Base-by-base conservation (phyloP, 2,329 filamentous ascomycete genomes). In the Zymoseptoria brevis region DNA sequence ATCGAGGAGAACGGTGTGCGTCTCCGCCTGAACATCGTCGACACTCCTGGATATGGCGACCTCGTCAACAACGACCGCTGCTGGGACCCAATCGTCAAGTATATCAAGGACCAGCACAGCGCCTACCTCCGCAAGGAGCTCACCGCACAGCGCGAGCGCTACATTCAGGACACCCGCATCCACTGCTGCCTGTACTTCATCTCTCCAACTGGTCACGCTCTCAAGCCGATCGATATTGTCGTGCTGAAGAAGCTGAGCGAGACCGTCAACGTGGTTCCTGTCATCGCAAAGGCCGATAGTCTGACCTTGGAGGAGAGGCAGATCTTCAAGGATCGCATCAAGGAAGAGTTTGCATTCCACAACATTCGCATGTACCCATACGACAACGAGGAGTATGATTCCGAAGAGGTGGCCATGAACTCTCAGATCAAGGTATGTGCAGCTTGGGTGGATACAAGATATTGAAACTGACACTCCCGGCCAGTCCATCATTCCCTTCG, bases 331-430 rank as follows among this genome's bases (percentile, higher is more conserved):
- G 90, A 96, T 81, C 73, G 79, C 76, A 99, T 99, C 82, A 96
- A 96, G 88, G 94, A 97, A 83, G 94, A 99, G 77, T 99, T 99
- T 76, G 82, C 89, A 60, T 99, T 99, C 88, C 94, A 99, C 85
- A 97, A 97, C 83, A 85, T 99, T 73, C 93, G 96, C 83, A 99
- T 99, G 94, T 99, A 96, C 83, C 94, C 94, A 62, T 99, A 99
- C 77, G 94, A 99, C 77, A 97, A 96, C 75, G 94, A 99, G 71
- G 94, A 99, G 82, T 88, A 97, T 69, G 94, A 99, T 73, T 89
- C 94, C 66, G 94, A 99, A 81, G 94, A 99, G 81, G 88, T 90
- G 70, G 87, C 87, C 62, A 82, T 96, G 78, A 97, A 97, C 80
- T 86, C 85, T 60, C 89, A 96, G 75, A 99, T 99, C 80, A 97